phyloP scores from a whole-genome alignment of 208 protist genomes.

The Blechomonas ayalai region DNA sequence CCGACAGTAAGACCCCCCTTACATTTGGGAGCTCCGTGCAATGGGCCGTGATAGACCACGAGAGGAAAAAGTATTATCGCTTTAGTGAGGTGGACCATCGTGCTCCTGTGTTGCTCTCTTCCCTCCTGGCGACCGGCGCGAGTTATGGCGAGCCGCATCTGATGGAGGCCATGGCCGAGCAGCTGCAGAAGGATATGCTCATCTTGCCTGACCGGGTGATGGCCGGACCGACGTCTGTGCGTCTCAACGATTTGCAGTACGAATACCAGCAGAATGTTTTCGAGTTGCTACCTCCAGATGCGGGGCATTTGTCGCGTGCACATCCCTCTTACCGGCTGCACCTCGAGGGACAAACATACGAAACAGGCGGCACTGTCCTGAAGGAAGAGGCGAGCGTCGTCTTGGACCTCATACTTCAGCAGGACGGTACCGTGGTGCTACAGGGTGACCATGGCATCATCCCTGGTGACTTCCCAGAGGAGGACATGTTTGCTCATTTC shows the following conservation, averaged over 20 bases:
- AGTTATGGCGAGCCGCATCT: slow-evolving; percentile 16
- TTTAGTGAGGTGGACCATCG: slow-evolving; percentile 43
- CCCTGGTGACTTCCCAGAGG: slow-evolving; percentile 29
- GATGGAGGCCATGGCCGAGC: slow-evolving; percentile 50
- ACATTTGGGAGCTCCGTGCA: slow-evolving; percentile 19
- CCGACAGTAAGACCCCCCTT: slow-evolving; percentile 8
- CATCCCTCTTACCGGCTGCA: slow-evolving; percentile 29
- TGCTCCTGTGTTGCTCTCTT: slow-evolving; percentile 24
- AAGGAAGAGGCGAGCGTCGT: slow-evolving; percentile 27
- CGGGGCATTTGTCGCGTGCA: background rate
- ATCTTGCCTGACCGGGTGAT: slow-evolving; percentile 36
- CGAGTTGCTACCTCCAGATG: slow-evolving; percentile 1
- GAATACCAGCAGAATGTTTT: slow-evolving; percentile 1
- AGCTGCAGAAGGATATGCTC: slow-evolving; percentile 23
- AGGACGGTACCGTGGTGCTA: slow-evolving; percentile 26
- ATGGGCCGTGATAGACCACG: slow-evolving; percentile 51
- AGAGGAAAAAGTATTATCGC: slow-evolving; percentile 37
- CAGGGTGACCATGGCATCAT: slow-evolving; percentile 41
- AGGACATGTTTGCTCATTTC: slow-evolving; percentile 41
- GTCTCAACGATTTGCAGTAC: slow-evolving; percentile 27
- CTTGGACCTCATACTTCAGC: slow-evolving; percentile 37
- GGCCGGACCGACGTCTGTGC: slow-evolving; percentile 9
- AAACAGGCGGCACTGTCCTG: slow-evolving; percentile 21
- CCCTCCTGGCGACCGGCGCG: slow-evolving; percentile 30
- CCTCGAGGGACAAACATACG: slow-evolving; percentile 37